These are phyloP conservation scores for Erysimum pusillum DNA, from an alignment of 441 rosid species.

Conservation along the genomic window DNA sequence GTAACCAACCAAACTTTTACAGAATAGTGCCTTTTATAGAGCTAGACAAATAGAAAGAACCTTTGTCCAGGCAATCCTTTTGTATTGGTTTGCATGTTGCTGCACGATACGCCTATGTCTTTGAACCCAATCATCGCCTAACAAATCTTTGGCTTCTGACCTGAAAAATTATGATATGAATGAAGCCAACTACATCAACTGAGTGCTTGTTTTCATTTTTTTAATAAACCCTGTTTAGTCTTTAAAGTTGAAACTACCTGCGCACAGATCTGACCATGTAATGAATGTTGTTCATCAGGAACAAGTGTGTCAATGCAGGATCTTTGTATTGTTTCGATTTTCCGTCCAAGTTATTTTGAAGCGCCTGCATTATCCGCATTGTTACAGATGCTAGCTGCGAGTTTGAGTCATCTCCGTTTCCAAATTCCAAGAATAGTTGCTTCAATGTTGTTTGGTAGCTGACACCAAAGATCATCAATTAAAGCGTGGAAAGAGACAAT, in stretches of 20 bases:
- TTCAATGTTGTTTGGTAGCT: constrained; percentile 96
- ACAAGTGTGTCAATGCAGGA: constrained; percentile 88
- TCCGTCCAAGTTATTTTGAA: constrained; percentile 93
- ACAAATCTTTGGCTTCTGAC: constrained; percentile 97
- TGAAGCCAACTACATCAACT: constrained; percentile 11
- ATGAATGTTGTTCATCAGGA: constrained; percentile 97
- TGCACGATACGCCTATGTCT: constrained; percentile 96
- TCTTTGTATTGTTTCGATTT: constrained; percentile 97
- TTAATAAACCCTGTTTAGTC: constrained; percentile 7
- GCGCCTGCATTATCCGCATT: constrained; percentile 97
- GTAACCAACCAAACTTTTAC: constrained; percentile 8
- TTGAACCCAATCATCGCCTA: constrained; percentile 99
- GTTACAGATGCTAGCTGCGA: constrained; percentile 91
- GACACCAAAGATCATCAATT: constrained; percentile 44
- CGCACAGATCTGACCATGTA: constrained; percentile 99
- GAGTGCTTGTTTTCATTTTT: background rate
- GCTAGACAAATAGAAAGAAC: constrained; percentile 46
- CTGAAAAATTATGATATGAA: constrained; percentile 52
- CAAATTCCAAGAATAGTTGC: constrained; percentile 96
- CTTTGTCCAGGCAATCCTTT: constrained; percentile 94
- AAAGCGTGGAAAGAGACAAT: constrained; percentile 28
- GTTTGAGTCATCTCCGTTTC: constrained; percentile 65
- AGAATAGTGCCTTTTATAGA: background rate
- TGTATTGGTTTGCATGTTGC: constrained; percentile 97
- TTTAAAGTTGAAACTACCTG: constrained; percentile 54